Percentiles rank a stretch among this genome's conserved stretches.
phyloP scores from a whole-genome alignment of 2,329 filamentous ascomycete genomes.

The Calonectria pauciramosa region DNA sequence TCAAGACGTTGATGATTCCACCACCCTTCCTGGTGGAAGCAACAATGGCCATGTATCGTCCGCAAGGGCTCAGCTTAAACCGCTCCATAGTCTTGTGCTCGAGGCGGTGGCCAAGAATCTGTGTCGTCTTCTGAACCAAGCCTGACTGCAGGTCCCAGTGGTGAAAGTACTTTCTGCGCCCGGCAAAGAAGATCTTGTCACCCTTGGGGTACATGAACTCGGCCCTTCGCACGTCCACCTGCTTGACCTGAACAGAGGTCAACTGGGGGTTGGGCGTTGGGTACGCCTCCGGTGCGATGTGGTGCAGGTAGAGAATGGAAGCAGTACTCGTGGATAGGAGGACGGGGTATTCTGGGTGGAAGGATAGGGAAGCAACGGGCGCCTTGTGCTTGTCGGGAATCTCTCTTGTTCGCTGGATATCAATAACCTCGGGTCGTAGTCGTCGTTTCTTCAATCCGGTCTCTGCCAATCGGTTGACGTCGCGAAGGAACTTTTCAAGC shows the following conservation, averaged over 20 bases:
- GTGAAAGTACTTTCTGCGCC: constrained; percentile 92
- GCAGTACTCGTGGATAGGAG: constrained; percentile 91
- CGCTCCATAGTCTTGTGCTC: constrained; percentile 93
- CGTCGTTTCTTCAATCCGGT: constrained; percentile 73
- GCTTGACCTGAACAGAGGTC: constrained; percentile 88
- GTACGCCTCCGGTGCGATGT: constrained; percentile 82
- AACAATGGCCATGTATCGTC: constrained; percentile 85
- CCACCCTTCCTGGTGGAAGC: constrained; percentile 87
- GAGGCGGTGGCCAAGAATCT: constrained; percentile 80
- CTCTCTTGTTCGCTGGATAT: constrained; percentile 91
- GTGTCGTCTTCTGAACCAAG: constrained; percentile 83
- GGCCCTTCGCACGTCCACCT: constrained; percentile 86
- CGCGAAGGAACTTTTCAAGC: constrained; percentile 83
- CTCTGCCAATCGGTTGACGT: constrained; percentile 76
- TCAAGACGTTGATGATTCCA: constrained; percentile 88
- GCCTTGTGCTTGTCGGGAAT: constrained; percentile 84
- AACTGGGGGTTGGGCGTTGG: constrained; percentile 89
- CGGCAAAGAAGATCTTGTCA: constrained; percentile 88
- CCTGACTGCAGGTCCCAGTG: constrained; percentile 91
- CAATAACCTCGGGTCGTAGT: constrained; percentile 87
- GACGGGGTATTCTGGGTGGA: constrained; percentile 91
- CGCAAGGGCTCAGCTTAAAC: constrained; percentile 90
- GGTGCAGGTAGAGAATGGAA: constrained; percentile 89
- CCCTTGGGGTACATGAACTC: constrained; percentile 81
- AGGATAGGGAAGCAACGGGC: constrained; percentile 85